These are phyloP conservation scores for Colletotrichum sp. DNA, from an alignment of 2,329 filamentous ascomycete species.

Conservation along the genomic window DNA sequence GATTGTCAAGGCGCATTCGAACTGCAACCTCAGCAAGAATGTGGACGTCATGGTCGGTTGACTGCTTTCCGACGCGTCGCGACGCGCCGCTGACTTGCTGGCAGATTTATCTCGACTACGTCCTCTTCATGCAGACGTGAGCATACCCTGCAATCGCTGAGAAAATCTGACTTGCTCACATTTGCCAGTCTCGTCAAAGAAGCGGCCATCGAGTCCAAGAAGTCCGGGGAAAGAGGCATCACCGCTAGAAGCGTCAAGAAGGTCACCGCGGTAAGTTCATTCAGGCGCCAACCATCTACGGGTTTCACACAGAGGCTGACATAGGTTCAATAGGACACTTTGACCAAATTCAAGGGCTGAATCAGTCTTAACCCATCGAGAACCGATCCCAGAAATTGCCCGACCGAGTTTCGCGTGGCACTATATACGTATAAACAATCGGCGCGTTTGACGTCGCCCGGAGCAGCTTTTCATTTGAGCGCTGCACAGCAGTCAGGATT, in stretches of 20 bases:
- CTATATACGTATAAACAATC: neutral
- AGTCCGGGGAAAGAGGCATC: slow-evolving; percentile 73
- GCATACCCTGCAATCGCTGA: slow-evolving; percentile 7
- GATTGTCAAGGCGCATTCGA: slow-evolving; percentile 87
- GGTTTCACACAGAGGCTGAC: neutral
- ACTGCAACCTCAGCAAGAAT: slow-evolving; percentile 81
- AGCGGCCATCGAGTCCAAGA: slow-evolving; percentile 76
- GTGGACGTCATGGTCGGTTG: slow-evolving; percentile 77
- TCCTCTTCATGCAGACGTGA: slow-evolving; percentile 77
- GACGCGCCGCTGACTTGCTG: slow-evolving; percentile 27
- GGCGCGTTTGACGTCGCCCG: neutral
- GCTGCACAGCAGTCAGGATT: neutral
- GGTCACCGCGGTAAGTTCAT: slow-evolving; percentile 70
- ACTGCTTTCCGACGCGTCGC: slow-evolving; percentile 19
- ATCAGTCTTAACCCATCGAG: neutral
- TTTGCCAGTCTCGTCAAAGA: slow-evolving; percentile 68
- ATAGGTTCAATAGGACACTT: slow-evolving; percentile 54
- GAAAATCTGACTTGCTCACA: slow-evolving; percentile 1
- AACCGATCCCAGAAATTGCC: neutral
- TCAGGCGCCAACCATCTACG: neutral
- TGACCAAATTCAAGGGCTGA: slow-evolving; percentile 70
- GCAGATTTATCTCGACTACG: slow-evolving; percentile 84
- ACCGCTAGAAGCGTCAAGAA: slow-evolving; percentile 79
- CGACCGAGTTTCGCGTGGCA: neutral
- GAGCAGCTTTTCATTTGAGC: neutral